Evolutionary conservation across 805 yeast genomes (phyloP), one percentile per base, ranked within the genome.

Genomic region (Huiozyma naganishii): DNA sequence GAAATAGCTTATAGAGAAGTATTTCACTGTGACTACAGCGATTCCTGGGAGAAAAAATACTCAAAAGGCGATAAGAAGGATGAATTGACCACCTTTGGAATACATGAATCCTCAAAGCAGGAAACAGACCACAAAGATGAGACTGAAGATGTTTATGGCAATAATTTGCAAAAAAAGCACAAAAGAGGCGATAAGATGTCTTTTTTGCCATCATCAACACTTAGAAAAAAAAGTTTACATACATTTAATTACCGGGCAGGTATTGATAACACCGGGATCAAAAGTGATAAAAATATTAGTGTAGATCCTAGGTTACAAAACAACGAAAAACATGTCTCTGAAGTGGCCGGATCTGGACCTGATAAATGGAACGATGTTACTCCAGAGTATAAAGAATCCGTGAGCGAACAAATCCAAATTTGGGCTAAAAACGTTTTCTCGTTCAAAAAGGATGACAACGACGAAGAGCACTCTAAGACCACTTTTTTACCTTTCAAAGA

Each of bases 221-320:
- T 7, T 13, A 29, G 44, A 6, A 47, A 45, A 12, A 30, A 38
- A 23, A 43, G 36, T 34, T 38, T 39, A 8, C 71, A 71, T 48
- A 80, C 95, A 0, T 90, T 89, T 66, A 90, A 89, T 60, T 79
- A 85, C 56, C 72, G 94, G 54, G 94, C 95, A 0, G 95, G 97
- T 29, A 82, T 74, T 44, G 95, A 86, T 29, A 90, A 90, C 57
- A 65, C 68, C 35, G 97, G 97, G 42, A 74, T 90, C 17, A 68
- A 95, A 45, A 96, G 88, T 46, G 77, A 76, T 56, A 90, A 90
- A 66, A 77, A 79, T 44, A 76, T 79, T 42, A 85, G 95, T 7
- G 72, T 80, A 0, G 97, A 90, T 61, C 73, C 89, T 0, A 75
- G 97, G 58, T 79, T 89, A 32, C 79, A 79, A 40, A 77, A 79